Percentiles rank a stretch among this genome's conserved stretches.
Conservation (phyloP, 257 asterid genomes). For the Capsicum chinense region DNA sequence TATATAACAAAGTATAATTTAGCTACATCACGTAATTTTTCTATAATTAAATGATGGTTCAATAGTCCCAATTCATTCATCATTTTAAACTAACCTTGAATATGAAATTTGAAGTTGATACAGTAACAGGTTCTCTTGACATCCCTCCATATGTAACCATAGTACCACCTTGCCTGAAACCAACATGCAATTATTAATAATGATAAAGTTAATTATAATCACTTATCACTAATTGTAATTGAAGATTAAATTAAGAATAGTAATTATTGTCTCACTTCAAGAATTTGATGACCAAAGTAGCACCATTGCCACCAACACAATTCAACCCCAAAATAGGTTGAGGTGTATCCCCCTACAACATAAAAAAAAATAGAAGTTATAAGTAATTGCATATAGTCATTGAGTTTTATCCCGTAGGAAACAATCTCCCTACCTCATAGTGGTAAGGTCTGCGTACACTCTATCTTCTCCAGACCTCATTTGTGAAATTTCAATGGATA, state of each 20-base stretch:
- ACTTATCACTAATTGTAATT: background rate
- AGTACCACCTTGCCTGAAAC: slow-evolving; percentile 74
- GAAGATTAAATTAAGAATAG: slow-evolving; percentile 28
- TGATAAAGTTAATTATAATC: background rate
- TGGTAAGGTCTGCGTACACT: no score
- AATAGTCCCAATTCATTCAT: no score
- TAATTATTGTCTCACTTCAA: slow-evolving; percentile 54
- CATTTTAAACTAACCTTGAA: slow-evolving; percentile 61
- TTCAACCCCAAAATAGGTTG: slow-evolving; percentile 87
- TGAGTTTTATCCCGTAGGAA: no score
- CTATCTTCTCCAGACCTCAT: no score
- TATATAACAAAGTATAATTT: no score
- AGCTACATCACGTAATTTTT: no score
- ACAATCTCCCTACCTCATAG: no score
- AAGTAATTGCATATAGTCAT: no score
- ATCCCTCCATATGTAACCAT: slow-evolving; percentile 98
- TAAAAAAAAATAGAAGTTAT: background rate
- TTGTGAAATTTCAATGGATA: no score
- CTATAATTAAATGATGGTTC: no score
- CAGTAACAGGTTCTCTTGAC: slow-evolving; percentile 85
- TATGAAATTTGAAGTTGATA: slow-evolving; percentile 77
- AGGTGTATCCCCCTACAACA: slow-evolving; percentile 62
- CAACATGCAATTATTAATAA: background rate
- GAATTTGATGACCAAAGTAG: slow-evolving; percentile 79
- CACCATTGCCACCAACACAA: slow-evolving; percentile 93